Evolutionary conservation across 2,329 filamentous ascomycete genomes (phyloP).

Genomic region (Aschersonia sp.): DNA sequence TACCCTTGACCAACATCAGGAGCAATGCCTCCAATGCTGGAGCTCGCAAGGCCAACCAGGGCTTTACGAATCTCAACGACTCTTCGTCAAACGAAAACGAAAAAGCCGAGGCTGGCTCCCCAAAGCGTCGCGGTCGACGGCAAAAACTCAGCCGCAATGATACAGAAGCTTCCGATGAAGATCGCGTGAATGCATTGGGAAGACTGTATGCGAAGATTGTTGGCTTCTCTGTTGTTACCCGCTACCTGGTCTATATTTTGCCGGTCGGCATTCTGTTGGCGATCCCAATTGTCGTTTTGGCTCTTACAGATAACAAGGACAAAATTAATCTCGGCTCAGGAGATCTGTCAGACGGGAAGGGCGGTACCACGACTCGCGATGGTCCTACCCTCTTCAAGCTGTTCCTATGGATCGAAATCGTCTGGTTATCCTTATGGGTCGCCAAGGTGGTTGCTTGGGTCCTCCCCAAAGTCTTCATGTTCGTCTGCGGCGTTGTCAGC

Average conservation of each 20-base stretch:
- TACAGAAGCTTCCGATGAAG: conserved; percentile 33
- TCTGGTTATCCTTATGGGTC: conserved; percentile 53
- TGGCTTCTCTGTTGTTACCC: conserved; percentile 45
- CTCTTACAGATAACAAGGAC: conserved; percentile 24
- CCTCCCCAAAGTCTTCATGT: conserved; percentile 49
- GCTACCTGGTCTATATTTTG: conserved; percentile 54
- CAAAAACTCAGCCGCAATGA: conserved; percentile 21
- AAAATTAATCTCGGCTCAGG: conserved; percentile 21
- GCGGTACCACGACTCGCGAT: neutral
- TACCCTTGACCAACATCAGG: conserved; percentile 40
- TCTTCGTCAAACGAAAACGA: conserved; percentile 22
- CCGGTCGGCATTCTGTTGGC: conserved; percentile 48
- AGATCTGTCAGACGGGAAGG: conserved; percentile 7
- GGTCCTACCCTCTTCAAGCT: conserved; percentile 42
- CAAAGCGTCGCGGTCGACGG: neutral
- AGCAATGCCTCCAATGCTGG: conserved; percentile 41
- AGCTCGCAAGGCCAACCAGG: conserved; percentile 27
- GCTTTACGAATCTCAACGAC: conserved; percentile 19
- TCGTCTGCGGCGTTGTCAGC: conserved; percentile 54
- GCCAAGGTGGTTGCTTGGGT: conserved; percentile 50
- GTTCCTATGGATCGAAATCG: conserved; percentile 54
- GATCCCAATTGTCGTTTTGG: conserved; percentile 43
- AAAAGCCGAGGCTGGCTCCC: conserved; percentile 21
- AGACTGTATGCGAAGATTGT: conserved; percentile 50
- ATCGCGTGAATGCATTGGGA: conserved; percentile 49